Percentiles rank a stretch among this genome's conserved stretches.
These are phyloP conservation scores for Punica granatum DNA, from an alignment of 345 rosid species.

Conservation along the genomic window DNA sequence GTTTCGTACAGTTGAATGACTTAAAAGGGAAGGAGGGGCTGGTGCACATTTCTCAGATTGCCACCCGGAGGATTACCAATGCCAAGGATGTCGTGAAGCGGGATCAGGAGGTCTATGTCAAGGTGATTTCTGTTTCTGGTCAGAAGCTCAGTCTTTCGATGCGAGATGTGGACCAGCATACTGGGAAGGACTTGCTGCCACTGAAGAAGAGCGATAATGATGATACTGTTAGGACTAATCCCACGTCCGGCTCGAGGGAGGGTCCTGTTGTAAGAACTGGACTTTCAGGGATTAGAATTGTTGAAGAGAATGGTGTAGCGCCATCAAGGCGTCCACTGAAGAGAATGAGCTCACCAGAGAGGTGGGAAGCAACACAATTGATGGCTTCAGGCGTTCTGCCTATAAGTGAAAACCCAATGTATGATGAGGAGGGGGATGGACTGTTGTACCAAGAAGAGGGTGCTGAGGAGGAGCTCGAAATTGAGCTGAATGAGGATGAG, in stretches of 20 bases:
- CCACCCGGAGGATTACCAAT: constrained; percentile 44
- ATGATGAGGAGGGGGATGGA: constrained; percentile 84
- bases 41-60: constrained; percentile 85
- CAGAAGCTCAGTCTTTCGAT: constrained; percentile 61
- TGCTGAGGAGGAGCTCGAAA: constrained; percentile 88
- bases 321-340: constrained; percentile 62
- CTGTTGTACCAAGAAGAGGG: constrained; percentile 74
- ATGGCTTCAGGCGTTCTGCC: constrained; percentile 79
- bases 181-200: constrained; percentile 78
- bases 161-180: constrained; percentile 83
- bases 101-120: constrained; percentile 71
- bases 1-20: constrained; percentile 72
- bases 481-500: constrained; percentile 85
- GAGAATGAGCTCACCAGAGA: constrained; percentile 88
- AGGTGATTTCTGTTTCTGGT: constrained; percentile 59
- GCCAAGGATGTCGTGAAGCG: constrained; percentile 66
- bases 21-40: constrained; percentile 86
- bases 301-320: constrained; percentile 45
- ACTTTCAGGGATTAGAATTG: constrained; percentile 63
- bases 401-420: constrained; percentile 55
- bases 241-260: constrained; percentile 39
- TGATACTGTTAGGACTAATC: constrained; percentile 49
- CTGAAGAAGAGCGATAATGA: constrained; percentile 46
- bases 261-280: constrained; percentile 54
- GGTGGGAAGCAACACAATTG: constrained; percentile 84